These are phyloP conservation scores for Eimeria tenella DNA, from an alignment of 169 alveolate genomes.

Conservation along the genomic window DNA sequence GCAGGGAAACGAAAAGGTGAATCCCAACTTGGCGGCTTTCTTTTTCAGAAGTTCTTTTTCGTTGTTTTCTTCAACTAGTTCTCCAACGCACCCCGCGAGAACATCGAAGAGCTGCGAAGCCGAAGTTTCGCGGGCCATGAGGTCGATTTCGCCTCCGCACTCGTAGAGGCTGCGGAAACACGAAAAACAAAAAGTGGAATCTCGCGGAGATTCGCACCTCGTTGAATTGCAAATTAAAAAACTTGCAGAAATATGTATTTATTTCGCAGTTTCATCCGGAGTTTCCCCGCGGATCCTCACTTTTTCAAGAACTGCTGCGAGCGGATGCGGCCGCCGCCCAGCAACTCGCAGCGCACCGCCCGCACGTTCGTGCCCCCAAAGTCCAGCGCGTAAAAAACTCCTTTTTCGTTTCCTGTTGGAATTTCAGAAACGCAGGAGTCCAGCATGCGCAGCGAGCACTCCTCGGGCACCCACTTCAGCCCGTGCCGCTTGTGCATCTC, in stretches of 20 bases:
- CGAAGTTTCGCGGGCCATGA: slow-evolving; percentile 89
- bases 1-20: slow-evolving; percentile 92
- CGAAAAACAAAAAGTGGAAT: not conserved
- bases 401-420: slow-evolving; percentile 93
- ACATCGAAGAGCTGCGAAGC: slow-evolving; percentile 90
- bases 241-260: not conserved
- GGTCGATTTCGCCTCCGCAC: slow-evolving; percentile 79
- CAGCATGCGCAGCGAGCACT: slow-evolving; percentile 79
- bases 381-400: slow-evolving; percentile 92
- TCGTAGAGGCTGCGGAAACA: not conserved
- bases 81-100: slow-evolving; percentile 85
- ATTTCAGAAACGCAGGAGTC: slow-evolving; percentile 89
- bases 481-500: slow-evolving; percentile 72
- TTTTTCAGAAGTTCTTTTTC: slow-evolving; percentile 66
- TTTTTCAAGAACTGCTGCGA: slow-evolving; percentile 25
- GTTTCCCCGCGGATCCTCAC: not conserved
- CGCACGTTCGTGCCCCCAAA: slow-evolving; percentile 94
- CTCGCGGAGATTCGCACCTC: not conserved
- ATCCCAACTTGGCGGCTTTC: slow-evolving; percentile 85
- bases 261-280: not conserved
- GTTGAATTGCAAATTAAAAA: not conserved
- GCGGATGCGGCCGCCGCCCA: slow-evolving; percentile 82
- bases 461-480: slow-evolving; percentile 73
- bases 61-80: slow-evolving; percentile 85
- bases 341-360: slow-evolving; percentile 89